A percentile compares a stretch with the other conserved stretches of the same genome.
phyloP scores from a whole-genome alignment of 768 basidiomycete genomes.

The Leucosporidium creatinivorum region DNA sequence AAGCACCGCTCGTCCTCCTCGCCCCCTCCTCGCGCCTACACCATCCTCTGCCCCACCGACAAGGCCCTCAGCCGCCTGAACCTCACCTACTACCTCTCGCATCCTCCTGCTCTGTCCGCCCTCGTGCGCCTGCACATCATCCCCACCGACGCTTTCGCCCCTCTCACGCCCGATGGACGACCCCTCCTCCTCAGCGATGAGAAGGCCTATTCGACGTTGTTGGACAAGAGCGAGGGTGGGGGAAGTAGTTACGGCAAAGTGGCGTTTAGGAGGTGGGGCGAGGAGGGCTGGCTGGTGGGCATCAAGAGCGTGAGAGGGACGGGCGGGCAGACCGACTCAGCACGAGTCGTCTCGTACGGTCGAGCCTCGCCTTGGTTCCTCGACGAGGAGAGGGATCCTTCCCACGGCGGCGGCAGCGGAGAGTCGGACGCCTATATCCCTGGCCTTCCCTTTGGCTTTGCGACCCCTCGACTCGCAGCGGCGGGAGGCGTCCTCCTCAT shows the following conservation, averaged over 20 bases:
- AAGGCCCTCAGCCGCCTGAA: constrained; percentile 84
- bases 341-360: constrained; percentile 42
- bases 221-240: constrained; percentile 45
- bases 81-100: constrained; percentile 49
- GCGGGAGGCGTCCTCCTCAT: constrained; percentile 80
- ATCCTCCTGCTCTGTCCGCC: constrained; percentile 12
- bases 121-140: constrained; percentile 25
- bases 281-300: constrained; percentile 45
- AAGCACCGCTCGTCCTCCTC: constrained; percentile 1
- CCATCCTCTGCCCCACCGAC: constrained; percentile 82
- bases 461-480: constrained; percentile 45
- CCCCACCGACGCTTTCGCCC: constrained; percentile 35
- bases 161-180: constrained; percentile 35
- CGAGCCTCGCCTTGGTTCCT: constrained; percentile 46
- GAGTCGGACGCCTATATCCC: constrained; percentile 59
- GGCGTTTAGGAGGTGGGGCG: constrained; percentile 56
- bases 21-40: constrained; percentile 54
- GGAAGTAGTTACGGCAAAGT: constrained; percentile 67
- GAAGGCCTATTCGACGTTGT: constrained; percentile 67
- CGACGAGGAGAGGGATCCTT: not conserved
- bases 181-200: constrained; percentile 66
- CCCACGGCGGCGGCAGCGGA: constrained; percentile 46
- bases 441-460: constrained; percentile 64
- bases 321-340: constrained; percentile 46
- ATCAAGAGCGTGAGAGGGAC: constrained; percentile 45